These are phyloP conservation scores for Ceratocystis ficicola DNA, from an alignment of 2,329 filamentous ascomycete species.

Conservation along the genomic window DNA sequence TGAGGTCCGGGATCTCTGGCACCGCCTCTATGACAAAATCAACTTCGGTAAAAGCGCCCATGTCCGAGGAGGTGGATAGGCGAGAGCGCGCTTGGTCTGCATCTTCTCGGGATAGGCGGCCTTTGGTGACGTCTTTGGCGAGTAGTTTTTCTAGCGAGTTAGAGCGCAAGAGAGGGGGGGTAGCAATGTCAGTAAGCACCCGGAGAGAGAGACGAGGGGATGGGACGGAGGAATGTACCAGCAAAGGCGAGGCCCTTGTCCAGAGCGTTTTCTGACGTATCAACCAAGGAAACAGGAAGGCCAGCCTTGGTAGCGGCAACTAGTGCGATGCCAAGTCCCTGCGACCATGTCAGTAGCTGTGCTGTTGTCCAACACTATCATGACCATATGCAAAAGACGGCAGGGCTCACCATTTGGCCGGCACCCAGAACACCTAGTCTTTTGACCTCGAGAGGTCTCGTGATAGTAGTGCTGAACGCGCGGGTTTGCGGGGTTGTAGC, in stretches of 20 bases:
- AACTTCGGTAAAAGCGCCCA: constrained; percentile 66
- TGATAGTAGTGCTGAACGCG: constrained; percentile 57
- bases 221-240: constrained; percentile 37
- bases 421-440: constrained; percentile 84
- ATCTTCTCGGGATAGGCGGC: constrained; percentile 69
- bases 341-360: constrained; percentile 22
- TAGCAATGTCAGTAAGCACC: not conserved
- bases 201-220: not conserved
- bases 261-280: constrained; percentile 70
- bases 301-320: constrained; percentile 77
- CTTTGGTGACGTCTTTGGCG: constrained; percentile 81
- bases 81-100: constrained; percentile 61
- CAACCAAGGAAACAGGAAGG: constrained; percentile 75
- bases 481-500: constrained; percentile 28
- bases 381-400: not conserved
- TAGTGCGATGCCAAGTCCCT: constrained; percentile 92
- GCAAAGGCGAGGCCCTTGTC: constrained; percentile 86
- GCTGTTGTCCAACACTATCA: not conserved
- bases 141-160: constrained; percentile 64
- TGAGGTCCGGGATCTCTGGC: constrained; percentile 79
- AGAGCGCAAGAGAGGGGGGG: not conserved
- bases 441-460: constrained; percentile 56
- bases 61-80: constrained; percentile 55
- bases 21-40: constrained; percentile 98
- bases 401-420: constrained; percentile 71